Conservation (phyloP, 2,329 filamentous ascomycete genomes). For the Verticillium albo-atrum region DNA sequence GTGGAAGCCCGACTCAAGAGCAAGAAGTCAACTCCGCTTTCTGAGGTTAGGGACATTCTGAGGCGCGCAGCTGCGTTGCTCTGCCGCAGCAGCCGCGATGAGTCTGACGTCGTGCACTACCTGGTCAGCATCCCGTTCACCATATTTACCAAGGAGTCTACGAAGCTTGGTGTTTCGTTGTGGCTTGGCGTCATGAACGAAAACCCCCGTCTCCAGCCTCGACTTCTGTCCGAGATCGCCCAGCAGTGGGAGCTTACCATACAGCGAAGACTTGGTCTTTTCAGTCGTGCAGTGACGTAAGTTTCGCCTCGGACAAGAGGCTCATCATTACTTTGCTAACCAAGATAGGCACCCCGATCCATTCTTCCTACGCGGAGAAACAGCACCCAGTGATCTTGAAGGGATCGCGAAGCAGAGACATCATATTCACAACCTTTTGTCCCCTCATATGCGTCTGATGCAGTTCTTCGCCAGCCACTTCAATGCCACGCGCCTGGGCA, state of each 20-base stretch:
- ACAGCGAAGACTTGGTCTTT: conserved; percentile 72
- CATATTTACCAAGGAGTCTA: conserved; percentile 90
- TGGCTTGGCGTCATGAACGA: conserved; percentile 98
- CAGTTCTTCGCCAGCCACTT: conserved; percentile 94
- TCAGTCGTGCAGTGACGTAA: conserved; percentile 65
- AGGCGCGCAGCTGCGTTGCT: conserved; percentile 81
- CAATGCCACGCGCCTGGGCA: conserved; percentile 84
- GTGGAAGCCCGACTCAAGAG: conserved; percentile 67
- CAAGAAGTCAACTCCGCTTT: conserved; percentile 65
- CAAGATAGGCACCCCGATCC: conserved; percentile 66
- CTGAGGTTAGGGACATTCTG: conserved; percentile 75
- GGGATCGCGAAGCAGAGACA: conserved; percentile 72
- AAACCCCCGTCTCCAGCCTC: conserved; percentile 81
- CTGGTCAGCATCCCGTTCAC: conserved; percentile 90
- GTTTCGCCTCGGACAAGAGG: conserved; percentile 17
- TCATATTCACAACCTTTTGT: conserved; percentile 73
- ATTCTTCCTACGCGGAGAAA: conserved; percentile 87
- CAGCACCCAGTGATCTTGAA: conserved; percentile 82
- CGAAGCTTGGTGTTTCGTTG: conserved; percentile 90
- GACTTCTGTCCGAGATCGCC: conserved; percentile 80
- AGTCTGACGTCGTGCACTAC: conserved; percentile 76
- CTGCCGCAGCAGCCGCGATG: conserved; percentile 70
- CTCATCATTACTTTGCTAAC: neutral
- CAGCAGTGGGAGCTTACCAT: conserved; percentile 89
- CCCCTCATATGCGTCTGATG: conserved; percentile 79